Evolutionary conservation across 495 filamentous ascomycete species (phyloP).

Genomic region (Hypoxylon fragiforme): DNA sequence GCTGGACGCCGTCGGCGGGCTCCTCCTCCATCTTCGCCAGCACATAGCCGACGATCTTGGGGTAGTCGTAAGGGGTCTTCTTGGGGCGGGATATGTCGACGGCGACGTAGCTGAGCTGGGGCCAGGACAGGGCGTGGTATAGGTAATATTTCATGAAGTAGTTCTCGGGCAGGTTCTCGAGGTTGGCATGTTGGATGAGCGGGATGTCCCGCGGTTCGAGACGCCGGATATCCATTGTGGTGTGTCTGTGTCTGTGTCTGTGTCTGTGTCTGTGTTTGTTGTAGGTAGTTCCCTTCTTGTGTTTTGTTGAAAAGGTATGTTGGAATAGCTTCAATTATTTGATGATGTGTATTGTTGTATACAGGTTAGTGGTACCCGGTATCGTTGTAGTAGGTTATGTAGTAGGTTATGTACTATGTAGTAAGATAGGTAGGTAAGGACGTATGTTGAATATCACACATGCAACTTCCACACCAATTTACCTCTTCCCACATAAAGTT

Average conservation of each 20-base stretch:
- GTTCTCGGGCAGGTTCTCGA: constrained; percentile 98
- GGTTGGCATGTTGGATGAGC: constrained; percentile 95
- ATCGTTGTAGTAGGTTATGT: too few species aligned
- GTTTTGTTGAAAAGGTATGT: too few species aligned
- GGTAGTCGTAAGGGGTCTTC: constrained; percentile 81
- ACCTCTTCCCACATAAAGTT: too few species aligned
- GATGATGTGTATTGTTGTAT: too few species aligned
- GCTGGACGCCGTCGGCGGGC: constrained; percentile 83
- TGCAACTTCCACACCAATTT: too few species aligned
- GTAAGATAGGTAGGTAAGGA: too few species aligned
- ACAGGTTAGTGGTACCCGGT: too few species aligned
- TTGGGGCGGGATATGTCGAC: constrained; percentile 82
- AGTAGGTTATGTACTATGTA: too few species aligned
- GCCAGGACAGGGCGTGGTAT: constrained; percentile 98
- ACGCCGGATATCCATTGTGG: constrained; percentile 75
- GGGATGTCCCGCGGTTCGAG: constrained; percentile 80
- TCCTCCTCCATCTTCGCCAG: constrained; percentile 99
- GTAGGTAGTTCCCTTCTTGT: neutral
- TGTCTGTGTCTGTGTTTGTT: neutral
- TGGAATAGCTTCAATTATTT: too few species aligned
- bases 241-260: neutral
- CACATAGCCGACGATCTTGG: constrained; percentile 98
- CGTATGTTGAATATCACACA: too few species aligned
- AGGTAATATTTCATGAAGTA: constrained; percentile 99
- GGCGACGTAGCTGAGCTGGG: constrained; percentile 93